Evolutionary conservation across 345 rosid genomes (phyloP).

Genomic region (Hevea brasiliensis): DNA sequence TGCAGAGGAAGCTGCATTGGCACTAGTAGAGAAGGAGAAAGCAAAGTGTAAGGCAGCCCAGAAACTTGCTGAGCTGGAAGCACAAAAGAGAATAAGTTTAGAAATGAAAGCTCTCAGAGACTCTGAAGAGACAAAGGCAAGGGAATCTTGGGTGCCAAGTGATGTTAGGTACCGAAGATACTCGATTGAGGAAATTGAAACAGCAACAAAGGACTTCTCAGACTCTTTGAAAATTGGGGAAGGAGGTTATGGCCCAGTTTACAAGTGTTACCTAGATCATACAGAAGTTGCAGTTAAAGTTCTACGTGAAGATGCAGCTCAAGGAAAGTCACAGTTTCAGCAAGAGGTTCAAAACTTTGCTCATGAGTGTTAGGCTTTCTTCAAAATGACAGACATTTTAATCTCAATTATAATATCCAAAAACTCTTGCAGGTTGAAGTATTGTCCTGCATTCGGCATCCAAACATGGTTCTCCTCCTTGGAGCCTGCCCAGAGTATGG

Average conservation of each 20-base stretch:
- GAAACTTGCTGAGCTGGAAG: constrained; percentile 27
- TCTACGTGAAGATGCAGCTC: constrained; percentile 79
- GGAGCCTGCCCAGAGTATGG: constrained; percentile 93
- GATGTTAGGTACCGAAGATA: constrained; percentile 57
- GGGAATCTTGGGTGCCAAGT: constrained; percentile 22
- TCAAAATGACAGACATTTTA: background rate
- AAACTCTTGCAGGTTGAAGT: constrained; percentile 60
- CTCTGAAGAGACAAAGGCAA: constrained; percentile 24
- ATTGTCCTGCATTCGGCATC: constrained; percentile 74
- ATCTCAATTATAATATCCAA: background rate
- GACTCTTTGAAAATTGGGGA: constrained; percentile 70
- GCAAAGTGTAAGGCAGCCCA: constrained; percentile 30
- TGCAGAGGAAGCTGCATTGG: constrained; percentile 38
- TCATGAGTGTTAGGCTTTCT: background rate
- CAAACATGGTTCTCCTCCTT: constrained; percentile 92
- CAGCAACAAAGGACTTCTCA: constrained; percentile 58
- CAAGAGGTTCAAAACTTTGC: constrained; percentile 53
- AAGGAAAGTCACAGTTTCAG: constrained; percentile 80
- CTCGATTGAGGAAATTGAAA: constrained; percentile 73
- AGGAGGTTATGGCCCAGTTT: constrained; percentile 97
- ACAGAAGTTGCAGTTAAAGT: constrained; percentile 86
- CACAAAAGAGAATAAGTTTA: constrained; percentile 29
- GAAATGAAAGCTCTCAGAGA: constrained; percentile 27
- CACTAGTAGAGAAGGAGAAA: constrained; percentile 46
- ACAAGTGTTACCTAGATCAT: constrained; percentile 55